Base-by-base conservation (phyloP, 768 basidiomycete genomes). In the Tylopilus cervinicoccineus region DNA sequence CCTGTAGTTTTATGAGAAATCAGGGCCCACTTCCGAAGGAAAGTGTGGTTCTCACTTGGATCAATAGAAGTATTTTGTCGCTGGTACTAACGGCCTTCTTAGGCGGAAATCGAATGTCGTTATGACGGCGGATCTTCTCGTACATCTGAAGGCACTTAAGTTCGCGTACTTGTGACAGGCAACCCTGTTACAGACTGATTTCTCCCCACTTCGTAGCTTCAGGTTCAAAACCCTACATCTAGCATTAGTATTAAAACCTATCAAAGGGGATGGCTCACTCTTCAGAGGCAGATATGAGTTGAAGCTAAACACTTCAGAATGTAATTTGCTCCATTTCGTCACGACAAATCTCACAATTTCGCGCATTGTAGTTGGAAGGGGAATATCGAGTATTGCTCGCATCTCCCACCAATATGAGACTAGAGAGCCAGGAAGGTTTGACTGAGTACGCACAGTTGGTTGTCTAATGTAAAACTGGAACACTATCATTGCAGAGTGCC, bases 41-140 rank as follows among this genome's bases (percentile, higher is more conserved):
- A 36, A 5, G 23, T 23, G 5, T 5, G 11, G 20, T 31, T 36
- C 66, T 47, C 39, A 88, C 87, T 69, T 95, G 93, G 6, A 92
- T 80, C 34, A 93, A 70, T 6, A 94, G 62, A 63, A 88, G 83
- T 10, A 88, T 76, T 63, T 95, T 95, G 63, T 95, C 90, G 4
- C 74, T 65, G 0, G 84, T 76, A 53, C 76, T 83, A 38, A 85
- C 84, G 5, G 85, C 68, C 53, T 83, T 89, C 65, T 81, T 83
- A 5, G 86, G 65, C 37, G 80, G 75, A 64, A 81, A 96, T 2
- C 91, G 83, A 48, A 94, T 88, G 51, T 92, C 91, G n/a, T 74
- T 72, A 48, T 89, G 81, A 41, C 70, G 74, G 47, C 80, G 75
- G 37, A 93, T 73, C 58, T 78, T 84, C 61, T 88, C 88, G 55